Conservation (phyloP, 495 filamentous ascomycete species). For the Neurospora africana region DNA sequence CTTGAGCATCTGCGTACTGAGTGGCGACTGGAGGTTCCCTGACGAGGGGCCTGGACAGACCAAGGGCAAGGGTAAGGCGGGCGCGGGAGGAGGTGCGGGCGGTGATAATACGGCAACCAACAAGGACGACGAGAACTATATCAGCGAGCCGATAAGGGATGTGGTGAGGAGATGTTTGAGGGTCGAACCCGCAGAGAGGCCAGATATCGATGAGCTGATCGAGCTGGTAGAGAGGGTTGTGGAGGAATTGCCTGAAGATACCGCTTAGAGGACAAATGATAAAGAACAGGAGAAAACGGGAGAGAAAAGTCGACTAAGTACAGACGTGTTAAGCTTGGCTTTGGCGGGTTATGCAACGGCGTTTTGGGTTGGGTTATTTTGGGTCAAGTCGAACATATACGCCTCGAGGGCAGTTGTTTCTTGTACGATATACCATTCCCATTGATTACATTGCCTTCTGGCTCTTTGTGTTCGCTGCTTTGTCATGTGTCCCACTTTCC, state of each 20-base stretch:
- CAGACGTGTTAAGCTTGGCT: neutral
- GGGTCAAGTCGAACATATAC: neutral
- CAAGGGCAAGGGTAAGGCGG: constrained; percentile 45
- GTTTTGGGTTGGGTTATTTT: neutral
- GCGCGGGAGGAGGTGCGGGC: constrained; percentile 4
- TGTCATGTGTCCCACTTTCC: neutral
- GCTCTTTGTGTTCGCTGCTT: neutral
- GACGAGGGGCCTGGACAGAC: constrained; percentile 54
- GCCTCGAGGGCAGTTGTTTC: neutral
- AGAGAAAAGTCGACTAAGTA: neutral
- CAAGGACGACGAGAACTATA: constrained; percentile 25
- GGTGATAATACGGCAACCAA: constrained; percentile 8
- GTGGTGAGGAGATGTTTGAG: constrained; percentile 78
- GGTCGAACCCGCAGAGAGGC: constrained; percentile 87
- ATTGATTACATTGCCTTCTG: neutral
- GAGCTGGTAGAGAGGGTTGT: constrained; percentile 66
- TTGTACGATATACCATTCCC: neutral
- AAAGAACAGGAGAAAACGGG: neutral
- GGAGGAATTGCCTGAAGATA: constrained; percentile 63
- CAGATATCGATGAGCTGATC: constrained; percentile 85
- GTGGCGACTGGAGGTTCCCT: constrained; percentile 89
- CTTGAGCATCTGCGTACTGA: constrained; percentile 80
- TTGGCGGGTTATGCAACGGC: neutral
- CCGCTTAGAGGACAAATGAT: neutral
- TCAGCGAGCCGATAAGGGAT: constrained; percentile 71